A percentile compares a stretch with the other conserved stretches of the same genome.
phyloP scores from a whole-genome alignment of 2,329 filamentous ascomycete genomes.

The Penicillium vulpinum region DNA sequence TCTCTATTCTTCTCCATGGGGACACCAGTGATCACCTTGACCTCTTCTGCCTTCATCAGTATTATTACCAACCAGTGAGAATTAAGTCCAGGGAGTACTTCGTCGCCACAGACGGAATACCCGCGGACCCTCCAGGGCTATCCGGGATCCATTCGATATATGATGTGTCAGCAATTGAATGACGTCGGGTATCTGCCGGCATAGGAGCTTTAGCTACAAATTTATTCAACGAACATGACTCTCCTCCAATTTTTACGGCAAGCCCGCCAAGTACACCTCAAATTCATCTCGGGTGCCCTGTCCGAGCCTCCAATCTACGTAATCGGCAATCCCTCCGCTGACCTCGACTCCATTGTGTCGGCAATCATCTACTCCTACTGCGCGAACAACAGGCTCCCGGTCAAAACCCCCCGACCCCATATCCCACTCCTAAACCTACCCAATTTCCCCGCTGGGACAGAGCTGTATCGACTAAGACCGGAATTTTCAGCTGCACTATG shows the following conservation, averaged over 20 bases:
- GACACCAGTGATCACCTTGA: too few relatives aligned
- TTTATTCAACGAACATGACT: slow-evolving; percentile 16
- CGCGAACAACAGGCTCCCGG: slow-evolving; percentile 45
- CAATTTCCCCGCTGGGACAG: slow-evolving; percentile 43
- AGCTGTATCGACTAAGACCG: slow-evolving; percentile 55
- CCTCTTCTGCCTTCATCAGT: too few relatives aligned
- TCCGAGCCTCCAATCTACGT: slow-evolving; percentile 40
- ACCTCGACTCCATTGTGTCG: slow-evolving; percentile 64
- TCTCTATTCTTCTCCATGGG: too few relatives aligned
- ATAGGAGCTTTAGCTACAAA: background rate
- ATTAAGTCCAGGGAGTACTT: too few relatives aligned
- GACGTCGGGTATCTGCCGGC: background rate
- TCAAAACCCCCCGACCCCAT: slow-evolving; percentile 45
- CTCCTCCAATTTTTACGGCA: slow-evolving; percentile 42
- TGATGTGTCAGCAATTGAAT: slow-evolving; percentile 6
- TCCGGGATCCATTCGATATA: too few relatives aligned
- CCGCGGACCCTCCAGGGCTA: too few relatives aligned
- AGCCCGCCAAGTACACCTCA: slow-evolving; percentile 32
- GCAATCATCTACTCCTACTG: slow-evolving; percentile 64
- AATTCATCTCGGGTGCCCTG: slow-evolving; percentile 25
- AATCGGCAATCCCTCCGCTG: slow-evolving; percentile 49
- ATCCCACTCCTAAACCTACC: slow-evolving; percentile 62
- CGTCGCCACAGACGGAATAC: too few relatives aligned
- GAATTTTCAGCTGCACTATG: slow-evolving; percentile 60
- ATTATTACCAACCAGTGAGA: too few relatives aligned